A percentile compares a stretch with the other conserved stretches of the same genome.
These are phyloP conservation scores for Hura crepitans DNA, from an alignment of 441 rosid genomes.

Conservation along the genomic window DNA sequence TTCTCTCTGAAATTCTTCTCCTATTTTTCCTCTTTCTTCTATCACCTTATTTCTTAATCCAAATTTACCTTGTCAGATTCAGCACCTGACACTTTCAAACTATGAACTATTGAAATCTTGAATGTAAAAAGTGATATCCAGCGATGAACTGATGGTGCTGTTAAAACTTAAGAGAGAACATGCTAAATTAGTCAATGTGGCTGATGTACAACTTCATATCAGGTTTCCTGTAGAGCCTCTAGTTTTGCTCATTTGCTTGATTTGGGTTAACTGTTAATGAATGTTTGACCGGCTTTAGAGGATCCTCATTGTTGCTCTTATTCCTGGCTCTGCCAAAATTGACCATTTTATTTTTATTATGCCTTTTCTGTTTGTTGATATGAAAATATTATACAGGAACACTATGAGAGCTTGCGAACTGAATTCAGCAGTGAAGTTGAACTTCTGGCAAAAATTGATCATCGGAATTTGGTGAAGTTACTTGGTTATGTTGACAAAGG, in stretches of 20 bases:
- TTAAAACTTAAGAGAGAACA: not conserved
- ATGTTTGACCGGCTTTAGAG: not conserved
- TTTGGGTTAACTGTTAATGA: not conserved
- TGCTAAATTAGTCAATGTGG: not conserved
- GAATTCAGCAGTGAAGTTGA: slow-evolving; percentile 94
- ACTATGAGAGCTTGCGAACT: slow-evolving; percentile 52
- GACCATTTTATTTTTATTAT: slow-evolving; percentile 9
- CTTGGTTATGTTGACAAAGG: slow-evolving; percentile 84
- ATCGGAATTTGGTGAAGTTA: slow-evolving; percentile 77
- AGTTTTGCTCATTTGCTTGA: not conserved
- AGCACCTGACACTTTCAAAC: too few relatives aligned
- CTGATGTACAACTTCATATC: not conserved
- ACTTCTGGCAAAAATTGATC: slow-evolving; percentile 87
- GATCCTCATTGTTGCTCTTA: not conserved
- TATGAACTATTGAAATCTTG: slow-evolving; percentile 4
- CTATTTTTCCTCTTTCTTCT: too few relatives aligned
- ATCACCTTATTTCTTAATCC: too few relatives aligned
- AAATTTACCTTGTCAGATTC: too few relatives aligned
- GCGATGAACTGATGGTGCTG: not conserved
- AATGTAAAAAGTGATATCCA: not conserved
- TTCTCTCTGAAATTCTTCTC: too few relatives aligned
- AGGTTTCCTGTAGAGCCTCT: not conserved
- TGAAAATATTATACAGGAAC: slow-evolving; percentile 48
- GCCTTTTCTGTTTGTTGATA: slow-evolving; percentile 20
- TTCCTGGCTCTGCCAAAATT: slow-evolving; percentile 13